Base-by-base conservation (phyloP, 257 asterid species). In the Nicotiana noctiflora region DNA sequence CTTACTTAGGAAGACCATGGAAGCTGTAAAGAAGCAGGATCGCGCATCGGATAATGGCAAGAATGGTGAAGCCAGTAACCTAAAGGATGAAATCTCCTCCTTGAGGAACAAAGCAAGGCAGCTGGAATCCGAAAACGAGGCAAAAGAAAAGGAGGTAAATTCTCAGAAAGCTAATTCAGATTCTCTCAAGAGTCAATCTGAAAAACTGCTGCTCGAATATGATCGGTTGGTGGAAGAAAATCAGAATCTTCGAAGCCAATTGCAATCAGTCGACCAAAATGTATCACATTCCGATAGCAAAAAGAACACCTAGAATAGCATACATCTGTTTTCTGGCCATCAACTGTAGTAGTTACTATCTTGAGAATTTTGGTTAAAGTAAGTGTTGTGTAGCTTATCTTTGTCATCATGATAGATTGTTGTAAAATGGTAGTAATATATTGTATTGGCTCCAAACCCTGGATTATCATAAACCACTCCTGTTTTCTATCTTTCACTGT, bases 1-100 rank as follows among this genome's bases (percentile, higher is more conserved):
- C 18, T 81, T 89, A 86, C 90, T 95, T 59, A 88, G 98, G 64
- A 95, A 87, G 90, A 92, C 89, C 78, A 83, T 87, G 89, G 97
- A 91, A 81, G 93, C 96, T 67, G 85, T 90, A 59, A 92, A 91
- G 90, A 90, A 64, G 86, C 85, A 84, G 63, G 95, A 88, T 65
- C 89, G 84, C 21, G 85, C 81, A 83, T 63, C 64, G 44, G 82
- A 79, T 19, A 64, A 79, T 6, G 31, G 61, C 77, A 84, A 82
- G 77, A 81, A 21, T 14, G 83, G 80, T 4, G 70, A 79, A 53
- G 72, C 70, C 68, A 85, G 68, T n/a, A 75, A 81, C 77, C 60
- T 85, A 44, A 81, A 82, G 80, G 84, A 77, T 23, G 87, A 80
- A 29, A 67, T 82, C 19, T 63, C 86, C 67, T 53, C 85, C 31